Evolutionary conservation across 2,329 filamentous ascomycete species (phyloP), one percentile per base, ranked within the genome.

Genomic region (Botryosphaeria dothidea): DNA sequence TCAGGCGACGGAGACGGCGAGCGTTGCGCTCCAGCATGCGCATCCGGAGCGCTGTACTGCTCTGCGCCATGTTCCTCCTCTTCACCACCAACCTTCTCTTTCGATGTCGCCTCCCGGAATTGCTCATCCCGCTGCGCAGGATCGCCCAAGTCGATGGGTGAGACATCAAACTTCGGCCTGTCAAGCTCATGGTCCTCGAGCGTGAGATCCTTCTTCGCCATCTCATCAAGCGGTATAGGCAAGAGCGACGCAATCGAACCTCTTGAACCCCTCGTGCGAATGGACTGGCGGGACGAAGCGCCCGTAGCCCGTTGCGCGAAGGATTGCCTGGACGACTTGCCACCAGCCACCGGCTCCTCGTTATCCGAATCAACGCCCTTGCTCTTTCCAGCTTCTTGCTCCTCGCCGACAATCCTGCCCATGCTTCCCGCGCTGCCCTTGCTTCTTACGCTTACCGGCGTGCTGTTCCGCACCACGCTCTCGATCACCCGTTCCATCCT

Each of bases 381-480:
- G 36, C 23, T 43, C 13, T 27, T 13, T 9, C 38, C n/a, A 15
- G 19, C n/a, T 4, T 29, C 23, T 9, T 29, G 31, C 17, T 41
- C 56, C 15, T 25, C 58, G 7, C 45, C 29, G 6, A 62, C 31
- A 7, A 62, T 27, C 8, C 31, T 23, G 31, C 46, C 45, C 58
- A 62, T 62, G 45, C 58, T 62, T n/a, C 58, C 58, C 6, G 58
- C 45, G 25, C 43, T 49, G 15, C 46, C 45, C 25, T 62, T 51
- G 58, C 58, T 62, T 3, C 58, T 29, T 29, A 51, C 43, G 45
- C 45, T 62, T 9, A 62, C 58, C 8, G 62, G 52, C 41, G 52
- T 57, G 51, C 62, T 65, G 29, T 65, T 56, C 3, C 62, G 51
- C 11, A 65, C 62, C 1, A 65, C 62, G 43, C 62, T 65, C 31